These are phyloP conservation scores for Sporothrix brunneoviolacea DNA, from an alignment of 2,329 filamentous ascomycete species.

Conservation along the genomic window DNA sequence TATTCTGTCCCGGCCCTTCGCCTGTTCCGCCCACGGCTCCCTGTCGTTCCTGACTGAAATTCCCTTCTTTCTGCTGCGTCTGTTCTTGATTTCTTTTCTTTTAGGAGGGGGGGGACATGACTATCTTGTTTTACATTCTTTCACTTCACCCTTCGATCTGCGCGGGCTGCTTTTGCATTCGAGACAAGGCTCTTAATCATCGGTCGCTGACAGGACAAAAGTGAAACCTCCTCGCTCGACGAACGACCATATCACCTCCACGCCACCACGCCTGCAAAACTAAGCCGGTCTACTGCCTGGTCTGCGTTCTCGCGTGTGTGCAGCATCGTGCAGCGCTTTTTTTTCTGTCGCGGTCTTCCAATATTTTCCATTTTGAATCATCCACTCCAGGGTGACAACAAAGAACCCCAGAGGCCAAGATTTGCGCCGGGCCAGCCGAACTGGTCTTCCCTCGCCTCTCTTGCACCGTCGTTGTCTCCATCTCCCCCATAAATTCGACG, in stretches of 20 bases:
- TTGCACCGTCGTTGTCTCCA: neutral
- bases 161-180: slow-evolving; percentile 6
- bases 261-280: too few relatives aligned
- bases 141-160: slow-evolving; percentile 9
- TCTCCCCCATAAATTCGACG: neutral
- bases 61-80: neutral
- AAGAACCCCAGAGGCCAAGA: neutral
- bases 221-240: neutral
- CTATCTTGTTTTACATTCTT: slow-evolving; percentile 13
- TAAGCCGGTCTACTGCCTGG: too few relatives aligned
- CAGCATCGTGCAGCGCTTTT: neutral
- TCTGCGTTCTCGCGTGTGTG: too few relatives aligned
- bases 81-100: neutral
- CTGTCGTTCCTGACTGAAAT: too few relatives aligned
- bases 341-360: neutral
- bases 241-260: neutral
- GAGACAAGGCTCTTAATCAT: slow-evolving; percentile 8
- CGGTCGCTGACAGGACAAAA: slow-evolving; percentile 2
- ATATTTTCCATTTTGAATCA: slow-evolving; percentile 4
- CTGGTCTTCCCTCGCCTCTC: neutral
- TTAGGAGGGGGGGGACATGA: neutral
- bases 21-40: too few relatives aligned
- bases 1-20: too few relatives aligned
- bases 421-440: neutral
- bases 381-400: slow-evolving; percentile 8